Evolutionary conservation across 768 basidiomycete species (phyloP), one percentile per base, ranked within the genome.

Genomic region (Psilocybe cubensis): DNA sequence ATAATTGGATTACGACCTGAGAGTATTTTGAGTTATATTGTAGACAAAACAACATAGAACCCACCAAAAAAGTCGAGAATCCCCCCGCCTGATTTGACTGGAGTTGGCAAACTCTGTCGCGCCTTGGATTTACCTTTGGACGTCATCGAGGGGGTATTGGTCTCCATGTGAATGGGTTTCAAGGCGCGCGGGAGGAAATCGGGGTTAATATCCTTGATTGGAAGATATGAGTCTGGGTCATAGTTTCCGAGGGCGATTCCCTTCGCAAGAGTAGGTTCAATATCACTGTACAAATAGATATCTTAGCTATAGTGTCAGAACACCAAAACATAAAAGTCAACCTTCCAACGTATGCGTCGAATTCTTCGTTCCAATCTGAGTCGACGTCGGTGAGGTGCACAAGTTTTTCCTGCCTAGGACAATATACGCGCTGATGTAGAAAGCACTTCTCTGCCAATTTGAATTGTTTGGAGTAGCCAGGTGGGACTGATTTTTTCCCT

Each of bases 381-480:
- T 75, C 79, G 0, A 90, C 78, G 1, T 85, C 83, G 23, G 81
- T 85, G 57, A 98, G 71, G 68, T 91, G 83, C 1, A 93, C 88
- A 12, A 98, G 75, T 54, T 71, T 77, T 70, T 87, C 78, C 29
- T 75, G 61, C 20, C 74, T 60, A 0, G 96, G 94, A 72, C 92
- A 89, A 70, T 91, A 99, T 38, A 98, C 94, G 54, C 94, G 80
- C 66, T 98, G 97, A 71, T 98, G 88, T 50, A 92, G 76, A 68
- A 98, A 99, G 51, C 93, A 96, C 62, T 88, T 88, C 70, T 98
- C 95, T 4, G 97, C 95, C 52, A 91, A 74, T 56, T 77, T 74
- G 74, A 94, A 98, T 12, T 83, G 79, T 53, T 85, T 76, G 53
- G 88, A 76, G 72, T 98, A 99, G 41, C 80, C 83, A 33, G 74